A percentile compares a stretch with the other conserved stretches of the same genome.
These are phyloP conservation scores for Pleurotus tuoliensis DNA, from an alignment of 768 basidiomycete genomes.

Conservation along the genomic window DNA sequence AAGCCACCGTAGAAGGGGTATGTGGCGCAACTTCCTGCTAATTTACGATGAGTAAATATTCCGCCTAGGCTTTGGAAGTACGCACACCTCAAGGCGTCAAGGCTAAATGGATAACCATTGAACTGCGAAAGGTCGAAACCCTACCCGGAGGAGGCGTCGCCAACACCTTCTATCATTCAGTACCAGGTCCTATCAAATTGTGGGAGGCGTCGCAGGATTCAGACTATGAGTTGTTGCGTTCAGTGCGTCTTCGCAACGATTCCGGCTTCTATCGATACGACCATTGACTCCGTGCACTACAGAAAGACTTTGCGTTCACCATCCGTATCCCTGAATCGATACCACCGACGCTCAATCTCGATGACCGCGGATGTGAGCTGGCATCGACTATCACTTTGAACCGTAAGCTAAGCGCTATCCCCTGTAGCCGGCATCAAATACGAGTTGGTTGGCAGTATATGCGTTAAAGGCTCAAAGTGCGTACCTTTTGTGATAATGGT, in stretches of 20 bases:
- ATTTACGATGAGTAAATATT: slow-evolving; percentile 10
- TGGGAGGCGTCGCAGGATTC: slow-evolving; percentile 58
- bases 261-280: slow-evolving; percentile 6
- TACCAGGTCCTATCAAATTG: slow-evolving; percentile 75
- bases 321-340: slow-evolving; percentile 92
- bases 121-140: slow-evolving; percentile 87
- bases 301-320: slow-evolving; percentile 88
- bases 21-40: slow-evolving; percentile 25
- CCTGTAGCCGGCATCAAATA: slow-evolving; percentile 76
- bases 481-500: slow-evolving; percentile 13
- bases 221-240: slow-evolving; percentile 54
- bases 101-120: slow-evolving; percentile 89
- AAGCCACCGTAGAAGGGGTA: slow-evolving; percentile 85
- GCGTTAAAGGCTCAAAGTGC: slow-evolving; percentile 82
- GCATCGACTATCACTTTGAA: slow-evolving; percentile 10
- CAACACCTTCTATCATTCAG: slow-evolving; percentile 75
- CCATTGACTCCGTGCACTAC: slow-evolving; percentile 5
- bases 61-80: slow-evolving; percentile 77
- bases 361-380: slow-evolving; percentile 53
- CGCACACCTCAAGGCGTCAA: slow-evolving; percentile 74
- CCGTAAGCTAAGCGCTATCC: too few species aligned
- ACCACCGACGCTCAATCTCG: slow-evolving; percentile 80
- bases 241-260: slow-evolving; percentile 42
- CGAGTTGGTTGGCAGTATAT: slow-evolving; percentile 85
- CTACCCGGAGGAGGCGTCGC: slow-evolving; percentile 65